These are phyloP conservation scores for Serendipita indica DNA, from an alignment of 768 basidiomycete species.

Conservation along the genomic window DNA sequence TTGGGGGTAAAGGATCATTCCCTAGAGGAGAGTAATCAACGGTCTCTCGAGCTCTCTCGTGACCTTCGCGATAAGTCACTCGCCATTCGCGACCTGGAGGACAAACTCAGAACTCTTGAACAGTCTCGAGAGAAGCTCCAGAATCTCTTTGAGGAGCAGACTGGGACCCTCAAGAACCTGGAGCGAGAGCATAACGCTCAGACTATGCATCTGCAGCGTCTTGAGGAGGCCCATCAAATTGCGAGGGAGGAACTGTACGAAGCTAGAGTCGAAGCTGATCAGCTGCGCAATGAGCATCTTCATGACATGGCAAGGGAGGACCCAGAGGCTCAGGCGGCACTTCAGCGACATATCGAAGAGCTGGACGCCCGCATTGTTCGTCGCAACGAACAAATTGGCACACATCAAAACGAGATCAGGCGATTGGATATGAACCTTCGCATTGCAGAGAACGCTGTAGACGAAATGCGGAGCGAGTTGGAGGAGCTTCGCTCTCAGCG, in stretches of 20 bases:
- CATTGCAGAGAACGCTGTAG: conserved; percentile 58
- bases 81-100: background rate
- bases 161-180: background rate
- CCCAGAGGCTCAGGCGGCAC: conserved; percentile 36
- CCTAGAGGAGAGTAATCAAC: background rate
- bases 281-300: conserved; percentile 34
- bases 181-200: background rate
- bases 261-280: conserved; percentile 26
- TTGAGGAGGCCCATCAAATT: background rate
- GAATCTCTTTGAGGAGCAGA: background rate
- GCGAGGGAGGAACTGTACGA: conserved; percentile 40
- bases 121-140: background rate
- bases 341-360: conserved; percentile 52
- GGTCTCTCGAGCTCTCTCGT: background rate
- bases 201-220: background rate
- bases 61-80: background rate
- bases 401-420: conserved; percentile 66
- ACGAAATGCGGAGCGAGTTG: conserved; percentile 54
- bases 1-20: background rate
- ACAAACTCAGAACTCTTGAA: background rate
- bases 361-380: conserved; percentile 50
- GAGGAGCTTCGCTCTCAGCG: conserved; percentile 53
- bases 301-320: conserved; percentile 29
- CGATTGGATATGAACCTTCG: conserved; percentile 60
- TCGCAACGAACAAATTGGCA: conserved; percentile 57